Evolutionary conservation across 495 filamentous ascomycete genomes (phyloP), one percentile per base, ranked within the genome.

Genomic region (Tuber brumale): DNA sequence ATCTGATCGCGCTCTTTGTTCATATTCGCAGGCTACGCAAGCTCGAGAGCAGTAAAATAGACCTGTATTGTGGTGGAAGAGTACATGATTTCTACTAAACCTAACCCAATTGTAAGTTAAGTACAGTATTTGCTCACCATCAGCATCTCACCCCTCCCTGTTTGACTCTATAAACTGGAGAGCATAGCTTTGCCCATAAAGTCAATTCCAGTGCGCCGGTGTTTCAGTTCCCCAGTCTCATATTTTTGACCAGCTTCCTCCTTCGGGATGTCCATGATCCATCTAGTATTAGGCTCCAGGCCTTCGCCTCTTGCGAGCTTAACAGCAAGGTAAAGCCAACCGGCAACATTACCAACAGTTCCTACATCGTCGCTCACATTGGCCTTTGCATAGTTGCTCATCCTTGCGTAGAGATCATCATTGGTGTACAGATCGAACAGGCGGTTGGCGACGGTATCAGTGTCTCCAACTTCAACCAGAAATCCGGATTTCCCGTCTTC

Each of bases 351-450:
- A 0, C 93, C 93, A 0, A 94, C 92, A 0, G 93, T 96, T 71
- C 91, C 88, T 16, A 95, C 92, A 81, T 97, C 93, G 82, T 95
- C 92, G 76, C 89, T 92, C 7, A 95, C 92, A 79, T 90, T 88
- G 2, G 79, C 85, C 39, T 84, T 82, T 10, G 92, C 93, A 76
- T 87, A 90, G 23, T 88, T 70, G 81, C 88, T 89, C 90, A 95
- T 94, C 76, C 85, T 84, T 73, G 88, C 81, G 82, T 92, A 92
- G 39, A 91, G 84, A 41, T 86, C 86, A 1, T 88, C 80, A 78
- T 96, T 87, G 0, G 89, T 92, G 85, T 90, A 92, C 12, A 96
- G 85, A 10, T 92, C 84, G 73, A 90, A 86, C 39, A 95, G 84
- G 80, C 93, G 89, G 51, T 86, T 84, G 1, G 93, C 93, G 23